Evolutionary conservation across 2,329 filamentous ascomycete species (phyloP).

Genomic region (Diaporthe ilicicola): DNA sequence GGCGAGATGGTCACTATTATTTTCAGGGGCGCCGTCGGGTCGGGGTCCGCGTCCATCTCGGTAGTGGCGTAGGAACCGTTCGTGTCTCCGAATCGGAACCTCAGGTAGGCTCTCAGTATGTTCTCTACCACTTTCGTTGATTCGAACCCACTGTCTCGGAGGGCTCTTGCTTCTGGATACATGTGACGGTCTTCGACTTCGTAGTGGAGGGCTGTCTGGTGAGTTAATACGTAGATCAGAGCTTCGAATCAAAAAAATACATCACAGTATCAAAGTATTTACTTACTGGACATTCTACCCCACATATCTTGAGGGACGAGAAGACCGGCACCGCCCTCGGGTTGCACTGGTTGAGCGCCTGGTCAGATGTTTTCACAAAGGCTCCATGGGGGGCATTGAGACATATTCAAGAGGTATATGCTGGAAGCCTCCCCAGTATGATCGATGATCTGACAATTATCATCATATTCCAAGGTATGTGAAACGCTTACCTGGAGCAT

Average conservation of each 20-base stretch:
- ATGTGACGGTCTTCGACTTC: background rate
- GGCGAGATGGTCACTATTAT: background rate
- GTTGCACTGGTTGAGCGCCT: background rate
- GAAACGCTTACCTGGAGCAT: background rate
- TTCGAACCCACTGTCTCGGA: background rate
- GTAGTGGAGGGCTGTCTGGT: background rate
- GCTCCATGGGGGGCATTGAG: background rate
- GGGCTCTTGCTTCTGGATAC: constrained; percentile 4
- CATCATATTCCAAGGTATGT: fast-evolving
- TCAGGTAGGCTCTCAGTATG: background rate
- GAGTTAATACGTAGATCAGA: background rate
- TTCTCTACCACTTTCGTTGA: background rate
- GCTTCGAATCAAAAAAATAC: background rate
- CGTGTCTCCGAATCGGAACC: background rate
- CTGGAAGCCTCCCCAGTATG: background rate
- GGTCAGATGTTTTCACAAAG: background rate
- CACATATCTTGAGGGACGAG: background rate
- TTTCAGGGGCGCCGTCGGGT: background rate
- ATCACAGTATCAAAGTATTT: background rate
- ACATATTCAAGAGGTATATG: background rate
- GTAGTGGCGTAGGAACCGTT: too few relatives aligned
- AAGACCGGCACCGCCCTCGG: background rate
- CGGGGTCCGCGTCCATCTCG: too few relatives aligned
- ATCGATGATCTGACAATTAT: background rate
- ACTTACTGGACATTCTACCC: background rate